Evolutionary conservation across 495 filamentous ascomycete species (phyloP), one percentile per base, ranked within the genome.

Genomic region (Tuber indicum): DNA sequence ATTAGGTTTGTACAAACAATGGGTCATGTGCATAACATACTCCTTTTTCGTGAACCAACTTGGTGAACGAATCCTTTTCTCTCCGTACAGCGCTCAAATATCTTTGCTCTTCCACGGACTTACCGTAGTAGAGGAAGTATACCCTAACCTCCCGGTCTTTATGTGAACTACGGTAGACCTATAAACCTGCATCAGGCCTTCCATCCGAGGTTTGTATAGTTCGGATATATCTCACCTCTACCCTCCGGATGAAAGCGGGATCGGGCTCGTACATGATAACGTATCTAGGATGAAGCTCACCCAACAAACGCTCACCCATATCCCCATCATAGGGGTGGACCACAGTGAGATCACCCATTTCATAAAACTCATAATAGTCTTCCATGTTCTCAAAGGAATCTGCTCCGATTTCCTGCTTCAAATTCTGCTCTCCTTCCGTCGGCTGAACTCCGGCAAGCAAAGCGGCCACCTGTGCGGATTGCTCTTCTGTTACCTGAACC

Each of bases 191-290:
- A 72, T 81, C 47, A 83, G 72, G 71, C 42, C 32, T 49, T 58
- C 17, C n/a, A 9, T 23, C 8, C 12, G 14, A 32, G 58, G 4
- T 16, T 32, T 66, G n/a, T 36, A 70, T n/a, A 26, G 46, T 36
- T 17, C 16, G 17, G 21, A 23, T 76, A 74, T 62, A 72, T 62
- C 74, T 71, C 74, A 83, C 82, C 81, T 99, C 96, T 14, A 99
- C 91, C 42, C 96, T 87, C 49, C 96, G 90, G 79, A 98, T 97
- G 84, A 99, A 99, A 7, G 94, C 90, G n/a, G 94, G 89, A 81
- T 98, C 94, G 26, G 96, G 94, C 83, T 98, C 95, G 84, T 98
- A 99, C 96, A 99, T 98, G 82, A 99, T 92, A 70, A 99, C 93
- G 84, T 97, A 98, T 58, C 92, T 90, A 1, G 96, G 96, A 74